Evolutionary conservation across 176 grass and related monocot species (phyloP).

Genomic region (Carex cristatella): DNA sequence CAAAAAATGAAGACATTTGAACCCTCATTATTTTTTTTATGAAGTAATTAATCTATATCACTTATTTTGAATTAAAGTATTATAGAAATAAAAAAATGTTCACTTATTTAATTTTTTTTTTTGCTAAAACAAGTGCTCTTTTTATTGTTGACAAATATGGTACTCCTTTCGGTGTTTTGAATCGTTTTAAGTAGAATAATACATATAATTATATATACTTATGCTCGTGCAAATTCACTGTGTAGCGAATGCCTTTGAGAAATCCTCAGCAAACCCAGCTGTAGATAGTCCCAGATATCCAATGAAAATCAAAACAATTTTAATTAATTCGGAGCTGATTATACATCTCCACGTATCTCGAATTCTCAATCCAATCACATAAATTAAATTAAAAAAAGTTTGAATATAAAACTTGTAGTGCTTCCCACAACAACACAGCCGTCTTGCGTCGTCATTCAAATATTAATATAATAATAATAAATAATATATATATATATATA

Average conservation of each 20-base stretch:
- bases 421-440: conserved; percentile 6
- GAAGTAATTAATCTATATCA: too few relatives aligned
- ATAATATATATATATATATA: too few relatives aligned
- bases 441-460: not conserved
- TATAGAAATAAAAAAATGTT: too few relatives aligned
- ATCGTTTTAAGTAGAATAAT: not conserved
- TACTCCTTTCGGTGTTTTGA: not conserved
- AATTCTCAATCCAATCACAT: not conserved
- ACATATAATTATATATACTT: not conserved
- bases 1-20: too few relatives aligned
- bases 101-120: too few relatives aligned
- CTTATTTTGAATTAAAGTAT: too few relatives aligned
- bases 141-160: not conserved
- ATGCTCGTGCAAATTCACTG: not conserved
- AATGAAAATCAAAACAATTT: not conserved
- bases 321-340: not conserved
- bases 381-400: not conserved
- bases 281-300: not conserved
- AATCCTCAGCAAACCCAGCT: not conserved
- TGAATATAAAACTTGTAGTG: not conserved
- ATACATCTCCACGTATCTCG: conserved; percentile 4
- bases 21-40: too few relatives aligned
- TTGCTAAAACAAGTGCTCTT: not conserved
- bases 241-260: not conserved
- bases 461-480: not conserved